Conservation (phyloP, 768 basidiomycete genomes). For the Tubosaeta sp. region DNA sequence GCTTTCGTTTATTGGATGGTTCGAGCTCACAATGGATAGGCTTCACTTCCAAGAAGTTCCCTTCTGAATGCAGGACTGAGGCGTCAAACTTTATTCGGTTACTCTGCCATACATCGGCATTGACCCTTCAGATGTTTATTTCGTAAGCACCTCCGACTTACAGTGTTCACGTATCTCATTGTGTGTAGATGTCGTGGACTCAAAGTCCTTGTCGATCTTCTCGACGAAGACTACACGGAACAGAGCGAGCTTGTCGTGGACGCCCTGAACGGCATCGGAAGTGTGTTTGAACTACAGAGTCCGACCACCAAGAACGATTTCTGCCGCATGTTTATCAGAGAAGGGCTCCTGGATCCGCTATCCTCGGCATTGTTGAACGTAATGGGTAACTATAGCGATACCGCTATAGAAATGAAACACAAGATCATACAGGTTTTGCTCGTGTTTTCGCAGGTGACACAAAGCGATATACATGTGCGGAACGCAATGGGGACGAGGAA, state of each 20-base stretch:
- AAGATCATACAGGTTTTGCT: conserved; percentile 87
- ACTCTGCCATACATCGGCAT: conserved; percentile 86
- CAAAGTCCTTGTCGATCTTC: conserved; percentile 88
- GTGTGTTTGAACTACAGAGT: conserved; percentile 93
- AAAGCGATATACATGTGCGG: conserved; percentile 89
- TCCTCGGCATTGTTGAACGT: conserved; percentile 87
- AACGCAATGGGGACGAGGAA: conserved; percentile 89
- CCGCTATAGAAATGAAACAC: conserved; percentile 70
- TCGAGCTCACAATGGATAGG: conserved; percentile 38
- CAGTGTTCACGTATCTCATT: not conserved
- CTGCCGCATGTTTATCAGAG: conserved; percentile 95
- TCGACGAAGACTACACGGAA: conserved; percentile 93
- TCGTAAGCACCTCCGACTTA: conserved; percentile 57
- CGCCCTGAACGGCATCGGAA: conserved; percentile 90
- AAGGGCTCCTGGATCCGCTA: conserved; percentile 90
- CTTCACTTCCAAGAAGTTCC: conserved; percentile 92
- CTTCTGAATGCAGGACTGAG: conserved; percentile 89
- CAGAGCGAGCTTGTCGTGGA: conserved; percentile 89
- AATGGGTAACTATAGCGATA: conserved; percentile 65
- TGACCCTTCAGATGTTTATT: conserved; percentile 98
- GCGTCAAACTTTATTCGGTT: conserved; percentile 93
- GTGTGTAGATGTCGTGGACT: conserved; percentile 81
- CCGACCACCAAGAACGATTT: conserved; percentile 98
- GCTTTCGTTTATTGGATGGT: not conserved
- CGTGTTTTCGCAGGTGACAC: conserved; percentile 95